These are phyloP conservation scores for Pseudomonodictys pantanalensis DNA, from an alignment of 495 filamentous ascomycete genomes.

Conservation along the genomic window DNA sequence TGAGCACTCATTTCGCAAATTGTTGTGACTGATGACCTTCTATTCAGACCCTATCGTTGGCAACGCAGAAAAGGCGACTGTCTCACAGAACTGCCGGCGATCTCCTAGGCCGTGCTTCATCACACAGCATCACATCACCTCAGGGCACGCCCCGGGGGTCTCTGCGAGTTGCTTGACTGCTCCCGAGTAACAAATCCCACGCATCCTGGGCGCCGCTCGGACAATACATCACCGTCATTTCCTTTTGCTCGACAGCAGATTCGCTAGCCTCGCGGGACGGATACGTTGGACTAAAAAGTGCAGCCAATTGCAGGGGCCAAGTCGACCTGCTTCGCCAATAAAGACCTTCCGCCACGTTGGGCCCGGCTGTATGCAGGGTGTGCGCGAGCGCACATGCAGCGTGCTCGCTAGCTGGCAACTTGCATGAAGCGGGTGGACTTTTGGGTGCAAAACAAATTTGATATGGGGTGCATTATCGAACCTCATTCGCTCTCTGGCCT, in stretches of 20 bases:
- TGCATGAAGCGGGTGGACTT: conserved; percentile 5
- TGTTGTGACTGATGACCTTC: too few relatives aligned
- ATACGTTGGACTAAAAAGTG: background rate
- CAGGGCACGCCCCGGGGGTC: background rate
- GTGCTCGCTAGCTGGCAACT: conserved; percentile 13
- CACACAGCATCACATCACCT: conserved; percentile 10
- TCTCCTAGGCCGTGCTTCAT: background rate
- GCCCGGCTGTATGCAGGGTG: conserved; percentile 16
- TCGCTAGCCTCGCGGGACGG: conserved; percentile 14
- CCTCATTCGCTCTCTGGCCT: conserved; percentile 6
- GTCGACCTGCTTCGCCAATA: conserved; percentile 21
- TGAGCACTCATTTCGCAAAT: background rate
- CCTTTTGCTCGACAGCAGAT: conserved; percentile 10
- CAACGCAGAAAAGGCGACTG: background rate
- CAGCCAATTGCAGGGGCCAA: conserved; percentile 1
- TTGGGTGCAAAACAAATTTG: conserved; percentile 28
- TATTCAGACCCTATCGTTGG: too few relatives aligned
- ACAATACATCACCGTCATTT: conserved; percentile 4
- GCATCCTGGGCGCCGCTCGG: conserved; percentile 1
- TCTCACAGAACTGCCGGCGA: background rate
- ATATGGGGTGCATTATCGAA: conserved; percentile 20
- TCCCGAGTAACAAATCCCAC: conserved; percentile 1
- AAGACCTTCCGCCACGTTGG: conserved; percentile 16
- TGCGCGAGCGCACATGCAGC: background rate
- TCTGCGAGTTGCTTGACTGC: background rate